Evolutionary conservation across 2,329 filamentous ascomycete species (phyloP).

Genomic region (Penicillium paneum): DNA sequence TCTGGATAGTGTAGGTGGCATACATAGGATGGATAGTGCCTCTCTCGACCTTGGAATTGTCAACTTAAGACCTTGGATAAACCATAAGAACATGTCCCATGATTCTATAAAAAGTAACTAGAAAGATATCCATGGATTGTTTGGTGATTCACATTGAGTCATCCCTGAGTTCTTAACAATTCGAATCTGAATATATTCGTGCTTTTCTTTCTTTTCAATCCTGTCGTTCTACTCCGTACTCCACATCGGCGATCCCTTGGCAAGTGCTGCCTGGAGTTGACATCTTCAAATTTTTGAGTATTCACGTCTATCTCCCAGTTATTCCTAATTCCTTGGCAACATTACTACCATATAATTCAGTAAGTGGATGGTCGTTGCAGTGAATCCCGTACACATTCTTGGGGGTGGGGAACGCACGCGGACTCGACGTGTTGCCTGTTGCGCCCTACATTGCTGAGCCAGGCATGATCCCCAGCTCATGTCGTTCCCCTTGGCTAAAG

Average conservation of each 20-base stretch:
- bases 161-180: not conserved
- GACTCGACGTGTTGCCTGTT: constrained; percentile 5
- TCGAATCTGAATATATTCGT: not conserved
- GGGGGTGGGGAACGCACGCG: constrained; percentile 10
- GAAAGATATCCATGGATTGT: not conserved
- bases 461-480: not conserved
- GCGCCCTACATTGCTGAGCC: constrained; percentile 24
- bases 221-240: not conserved
- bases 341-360: not conserved
- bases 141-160: not conserved
- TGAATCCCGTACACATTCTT: constrained; percentile 20
- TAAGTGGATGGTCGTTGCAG: not conserved
- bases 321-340: not conserved
- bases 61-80: not conserved
- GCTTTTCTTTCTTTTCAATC: not conserved
- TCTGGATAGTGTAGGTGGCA: not conserved
- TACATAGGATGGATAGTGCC: not conserved
- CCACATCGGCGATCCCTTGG: constrained; percentile 2
- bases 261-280: not conserved
- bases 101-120: not conserved
- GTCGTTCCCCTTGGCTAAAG: not conserved
- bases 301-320: not conserved
- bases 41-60: constrained; percentile 12
- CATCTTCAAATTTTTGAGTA: not conserved
- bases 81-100: constrained; percentile 4